phyloP scores from a whole-genome alignment of 345 rosid genomes.

The Sonneratia caseolaris region DNA sequence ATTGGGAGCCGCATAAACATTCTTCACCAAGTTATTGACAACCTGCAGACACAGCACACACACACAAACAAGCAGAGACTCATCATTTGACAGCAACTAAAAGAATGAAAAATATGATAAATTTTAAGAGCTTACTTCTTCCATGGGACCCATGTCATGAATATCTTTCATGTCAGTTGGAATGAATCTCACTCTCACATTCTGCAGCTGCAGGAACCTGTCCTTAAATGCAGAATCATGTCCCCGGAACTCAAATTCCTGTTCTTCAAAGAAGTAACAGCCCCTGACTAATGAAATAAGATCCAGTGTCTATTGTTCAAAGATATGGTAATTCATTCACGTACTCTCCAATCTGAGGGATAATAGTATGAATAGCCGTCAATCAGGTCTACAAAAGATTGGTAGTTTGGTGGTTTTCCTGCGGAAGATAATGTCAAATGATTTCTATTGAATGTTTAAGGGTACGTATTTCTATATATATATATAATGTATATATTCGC shows the following conservation, averaged over 20 bases:
- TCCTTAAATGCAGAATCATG: conserved; percentile 91
- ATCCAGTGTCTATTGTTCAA: not conserved
- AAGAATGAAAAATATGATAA: not conserved
- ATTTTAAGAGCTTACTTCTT: conserved; percentile 40
- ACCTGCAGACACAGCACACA: conserved; percentile 29
- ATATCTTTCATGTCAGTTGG: conserved; percentile 67
- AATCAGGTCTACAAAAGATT: conserved; percentile 45
- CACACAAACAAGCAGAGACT: not conserved
- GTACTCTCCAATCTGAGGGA: conserved; percentile 90
- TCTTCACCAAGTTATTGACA: conserved; percentile 43
- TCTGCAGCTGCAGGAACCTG: conserved; percentile 59
- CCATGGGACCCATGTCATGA: conserved; percentile 74
- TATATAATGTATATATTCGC: not conserved
- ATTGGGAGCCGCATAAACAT: conserved; percentile 61
- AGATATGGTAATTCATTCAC: conserved; percentile 6
- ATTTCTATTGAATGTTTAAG: not conserved
- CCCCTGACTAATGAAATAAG: not conserved
- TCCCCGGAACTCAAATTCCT: conserved; percentile 81
- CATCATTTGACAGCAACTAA: not conserved
- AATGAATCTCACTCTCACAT: conserved; percentile 78
- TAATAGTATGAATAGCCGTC: conserved; percentile 83
- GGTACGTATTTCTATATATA: not conserved
- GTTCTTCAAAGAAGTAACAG: not conserved
- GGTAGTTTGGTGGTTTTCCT: conserved; percentile 55
- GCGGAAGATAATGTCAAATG: conserved; percentile 1